Percentiles rank a stretch among this genome's conserved stretches.
phyloP scores from a whole-genome alignment of 176 grass and related monocot genomes.

The Oryza rufipogon region DNA sequence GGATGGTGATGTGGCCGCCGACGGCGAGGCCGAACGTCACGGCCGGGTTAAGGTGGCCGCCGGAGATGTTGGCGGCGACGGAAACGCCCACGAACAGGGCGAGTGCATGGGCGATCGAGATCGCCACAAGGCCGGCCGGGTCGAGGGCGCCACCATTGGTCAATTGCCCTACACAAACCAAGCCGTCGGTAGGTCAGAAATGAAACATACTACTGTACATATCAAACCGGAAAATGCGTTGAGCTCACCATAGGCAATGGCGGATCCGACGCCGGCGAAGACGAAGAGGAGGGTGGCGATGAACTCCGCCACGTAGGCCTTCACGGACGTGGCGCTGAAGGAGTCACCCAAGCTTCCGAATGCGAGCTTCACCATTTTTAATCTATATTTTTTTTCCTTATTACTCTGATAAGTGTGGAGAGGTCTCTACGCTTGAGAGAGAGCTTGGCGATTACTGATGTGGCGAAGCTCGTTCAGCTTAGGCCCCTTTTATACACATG shows the following conservation, averaged over 20 bases:
- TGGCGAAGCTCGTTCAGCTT: neutral
- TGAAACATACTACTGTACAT: neutral
- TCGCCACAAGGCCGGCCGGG: conserved; percentile 78
- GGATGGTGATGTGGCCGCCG: conserved; percentile 91
- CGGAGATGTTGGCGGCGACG: conserved; percentile 92
- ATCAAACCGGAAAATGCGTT: neutral
- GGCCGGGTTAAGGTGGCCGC: conserved; percentile 89
- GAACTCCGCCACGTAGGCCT: conserved; percentile 91
- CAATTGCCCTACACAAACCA: conserved; percentile 50
- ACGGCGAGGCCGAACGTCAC: conserved; percentile 89
- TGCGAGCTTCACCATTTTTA: conserved; percentile 86
- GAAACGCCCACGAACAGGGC: conserved; percentile 87
- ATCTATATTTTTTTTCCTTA: neutral
- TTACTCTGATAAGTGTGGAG: neutral
- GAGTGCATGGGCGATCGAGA: conserved; percentile 79
- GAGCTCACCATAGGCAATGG: conserved; percentile 71
- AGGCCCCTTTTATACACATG: conserved; percentile 58
- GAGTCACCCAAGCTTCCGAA: conserved; percentile 79
- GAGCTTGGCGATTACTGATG: conserved; percentile 19
- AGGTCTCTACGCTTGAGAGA: neutral
- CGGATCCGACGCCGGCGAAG: conserved; percentile 93
- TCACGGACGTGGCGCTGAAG: conserved; percentile 67
- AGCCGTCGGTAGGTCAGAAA: neutral
- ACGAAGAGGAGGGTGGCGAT: conserved; percentile 97
- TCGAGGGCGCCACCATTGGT: conserved; percentile 67